Conservation (phyloP, 352 stramenopile species). For the Phytophthora quininea region DNA sequence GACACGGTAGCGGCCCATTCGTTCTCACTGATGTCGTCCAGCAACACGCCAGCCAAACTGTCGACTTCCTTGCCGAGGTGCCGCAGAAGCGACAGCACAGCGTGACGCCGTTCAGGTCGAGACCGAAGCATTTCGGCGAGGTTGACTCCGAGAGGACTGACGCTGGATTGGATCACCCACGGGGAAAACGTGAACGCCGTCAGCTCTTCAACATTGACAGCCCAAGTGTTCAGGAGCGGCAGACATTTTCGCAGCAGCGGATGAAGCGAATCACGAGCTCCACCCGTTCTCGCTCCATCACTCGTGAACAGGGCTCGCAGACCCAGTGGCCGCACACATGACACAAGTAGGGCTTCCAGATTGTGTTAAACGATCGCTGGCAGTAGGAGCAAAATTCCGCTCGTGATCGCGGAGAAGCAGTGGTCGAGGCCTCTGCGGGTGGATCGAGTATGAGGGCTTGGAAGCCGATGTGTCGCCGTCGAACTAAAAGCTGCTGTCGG, state of each 20-base stretch:
- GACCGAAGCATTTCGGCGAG: slow-evolving; percentile 45
- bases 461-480: slow-evolving; percentile 48
- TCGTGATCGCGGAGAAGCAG: too few species aligned
- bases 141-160: slow-evolving; percentile 46
- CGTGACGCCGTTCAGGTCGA: slow-evolving; percentile 28
- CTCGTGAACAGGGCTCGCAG: too few species aligned
- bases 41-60: slow-evolving; percentile 6
- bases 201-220: slow-evolving; percentile 38
- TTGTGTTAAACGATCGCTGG: too few species aligned
- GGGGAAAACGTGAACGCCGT: slow-evolving; percentile 31
- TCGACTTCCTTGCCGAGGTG: slow-evolving; percentile 34
- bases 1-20: slow-evolving; percentile 39
- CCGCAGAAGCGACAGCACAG: slow-evolving; percentile 38
- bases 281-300: slow-evolving; percentile 47
- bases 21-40: slow-evolving; percentile 43
- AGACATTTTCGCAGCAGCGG: slow-evolving; percentile 47
- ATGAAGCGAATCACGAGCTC: slow-evolving; percentile 49
- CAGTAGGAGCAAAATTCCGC: too few species aligned
- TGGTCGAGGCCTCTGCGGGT: too few species aligned
- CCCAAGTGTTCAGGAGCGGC: slow-evolving; percentile 57
- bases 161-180: slow-evolving; percentile 44
- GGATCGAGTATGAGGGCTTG: slow-evolving; percentile 41
- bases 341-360: too few species aligned
- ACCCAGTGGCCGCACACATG: too few species aligned
- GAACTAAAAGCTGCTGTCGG: slow-evolving; percentile 46